Conservation (phyloP, 169 alveolate genomes). For the Babesia microti region DNA sequence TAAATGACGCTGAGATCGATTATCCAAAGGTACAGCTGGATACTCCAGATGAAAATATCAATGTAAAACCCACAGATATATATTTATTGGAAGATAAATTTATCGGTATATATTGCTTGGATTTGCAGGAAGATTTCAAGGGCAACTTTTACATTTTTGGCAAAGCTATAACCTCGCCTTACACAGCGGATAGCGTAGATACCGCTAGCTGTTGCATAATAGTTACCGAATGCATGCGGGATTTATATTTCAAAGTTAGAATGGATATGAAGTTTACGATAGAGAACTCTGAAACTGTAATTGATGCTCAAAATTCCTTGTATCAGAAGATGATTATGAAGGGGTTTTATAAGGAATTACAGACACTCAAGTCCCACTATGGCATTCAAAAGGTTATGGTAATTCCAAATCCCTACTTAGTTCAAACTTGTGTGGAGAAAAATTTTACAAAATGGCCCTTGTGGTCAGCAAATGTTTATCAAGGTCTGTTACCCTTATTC, state of each 20-base stretch:
- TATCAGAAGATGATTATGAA: constrained; percentile 36
- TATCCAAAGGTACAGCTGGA: no score
- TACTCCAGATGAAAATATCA: no score
- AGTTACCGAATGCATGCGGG: constrained; percentile 24
- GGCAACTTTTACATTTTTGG: constrained; percentile 37
- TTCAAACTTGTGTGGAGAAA: constrained; percentile 41
- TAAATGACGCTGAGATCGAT: no score
- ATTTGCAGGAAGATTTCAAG: constrained; percentile 17
- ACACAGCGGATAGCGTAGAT: background rate
- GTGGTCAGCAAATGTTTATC: constrained; percentile 22
- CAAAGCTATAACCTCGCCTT: constrained; percentile 5
- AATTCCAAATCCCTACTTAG: no score
- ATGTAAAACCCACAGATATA: no score
- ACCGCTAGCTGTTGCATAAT: constrained; percentile 43
- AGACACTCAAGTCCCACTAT: constrained; percentile 17
- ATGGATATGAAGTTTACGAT: constrained; percentile 34
- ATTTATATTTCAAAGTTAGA: constrained; percentile 33
- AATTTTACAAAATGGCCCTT: constrained; percentile 41
- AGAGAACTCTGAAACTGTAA: constrained; percentile 4
- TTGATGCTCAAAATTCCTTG: constrained; percentile 6
- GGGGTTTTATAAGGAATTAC: constrained; percentile 29
- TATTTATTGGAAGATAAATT: no score
- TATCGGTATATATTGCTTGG: constrained; percentile 28
- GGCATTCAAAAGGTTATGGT: constrained; percentile 37
- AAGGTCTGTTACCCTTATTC: constrained; percentile 44